Base-by-base conservation (phyloP, 2,329 filamentous ascomycete genomes). In the Fusarium denticulatum region DNA sequence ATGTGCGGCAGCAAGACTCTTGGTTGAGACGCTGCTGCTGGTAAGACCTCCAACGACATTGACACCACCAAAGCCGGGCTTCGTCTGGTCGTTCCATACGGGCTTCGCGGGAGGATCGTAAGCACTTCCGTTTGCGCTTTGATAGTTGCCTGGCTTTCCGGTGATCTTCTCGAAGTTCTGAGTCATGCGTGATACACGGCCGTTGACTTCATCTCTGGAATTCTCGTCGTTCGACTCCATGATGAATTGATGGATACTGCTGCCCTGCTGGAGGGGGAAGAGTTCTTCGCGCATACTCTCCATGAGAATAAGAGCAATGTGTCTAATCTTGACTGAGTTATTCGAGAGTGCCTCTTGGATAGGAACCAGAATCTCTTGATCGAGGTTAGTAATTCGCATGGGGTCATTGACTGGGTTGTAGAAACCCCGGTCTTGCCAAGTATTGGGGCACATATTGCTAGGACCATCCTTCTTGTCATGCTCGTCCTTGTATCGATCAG, bases 241-340 rank as follows among this genome's bases (percentile, higher is more conserved):
- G 5, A 83, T 77, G 1, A 80, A 80, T 12, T 81, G 74, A 58
- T 80, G 81, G 16, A 85, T 81, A 24, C 82, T 73, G 26, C 80
- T 83, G 4, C 79, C 79, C 60, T 83, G 82, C 30, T 84, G 83
- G 14, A 86, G 69, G 1, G 85, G 85, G 60, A 86, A 86, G 9
- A 86, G 80, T 50, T 86, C 84, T 20, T 82, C 82, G 8, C 85
- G 81, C 12, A 84, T 84, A 59, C 84, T 85, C 68, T 86, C 85
- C 39, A 86, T 79, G 16, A 84, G 80, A 32, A 86, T 62, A 20
- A 85, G 73, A 46, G 85, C 77, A n/a, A 86, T 74, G 57, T 86
- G 83, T 60, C 83, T 83, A 53, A 86, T 85, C 45, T 80, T 80
- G 20, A 84, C 75, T 24, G 70, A 72, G 36, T 62, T 72, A 9